These are phyloP conservation scores for Exophiala alcalophila DNA, from an alignment of 2,329 filamentous ascomycete genomes.

Conservation along the genomic window DNA sequence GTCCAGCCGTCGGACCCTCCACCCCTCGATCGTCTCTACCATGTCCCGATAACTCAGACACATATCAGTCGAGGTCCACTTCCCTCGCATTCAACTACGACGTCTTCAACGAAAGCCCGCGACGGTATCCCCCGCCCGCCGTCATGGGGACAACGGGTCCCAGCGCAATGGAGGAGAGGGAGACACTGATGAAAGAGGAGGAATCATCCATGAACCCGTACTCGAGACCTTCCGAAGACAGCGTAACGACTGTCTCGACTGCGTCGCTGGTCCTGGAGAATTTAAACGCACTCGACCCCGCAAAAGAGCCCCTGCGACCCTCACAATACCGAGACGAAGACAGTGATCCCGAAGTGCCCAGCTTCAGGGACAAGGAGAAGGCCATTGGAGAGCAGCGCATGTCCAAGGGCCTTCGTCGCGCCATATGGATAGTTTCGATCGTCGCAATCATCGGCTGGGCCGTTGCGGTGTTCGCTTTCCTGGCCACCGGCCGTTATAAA, in stretches of 20 bases:
- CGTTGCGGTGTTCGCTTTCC: slow-evolving; percentile 44
- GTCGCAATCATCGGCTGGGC: slow-evolving; percentile 46
- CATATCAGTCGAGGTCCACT: slow-evolving; percentile 18
- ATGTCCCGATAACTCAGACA: slow-evolving; percentile 19
- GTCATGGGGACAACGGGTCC: slow-evolving; percentile 12
- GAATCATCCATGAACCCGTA: slow-evolving; percentile 3
- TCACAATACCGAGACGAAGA: slow-evolving; percentile 30
- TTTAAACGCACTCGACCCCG: slow-evolving; percentile 24
- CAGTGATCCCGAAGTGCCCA: slow-evolving; percentile 32
- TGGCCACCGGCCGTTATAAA: slow-evolving; percentile 37
- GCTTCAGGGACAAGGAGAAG: slow-evolving; percentile 21
- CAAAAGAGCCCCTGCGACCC: slow-evolving; percentile 13
- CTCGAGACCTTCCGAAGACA: slow-evolving; percentile 24
- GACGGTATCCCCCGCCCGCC: slow-evolving; percentile 6
- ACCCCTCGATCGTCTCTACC: neutral
- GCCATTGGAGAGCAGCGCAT: slow-evolving; percentile 20
- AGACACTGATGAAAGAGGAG: slow-evolving; percentile 14
- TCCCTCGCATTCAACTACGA: slow-evolving; percentile 23
- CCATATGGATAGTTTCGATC: slow-evolving; percentile 42
- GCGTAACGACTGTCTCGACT: slow-evolving; percentile 30
- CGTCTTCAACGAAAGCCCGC: slow-evolving; percentile 10
- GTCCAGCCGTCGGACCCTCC: slow-evolving; percentile 10
- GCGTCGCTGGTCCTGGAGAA: slow-evolving; percentile 34
- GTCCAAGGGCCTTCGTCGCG: slow-evolving; percentile 35
- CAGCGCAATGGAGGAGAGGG: slow-evolving; percentile 14